Percentiles rank a stretch among this genome's conserved stretches.
Conservation (phyloP, 148 eudicot species). For the Bassia scoparia region DNA sequence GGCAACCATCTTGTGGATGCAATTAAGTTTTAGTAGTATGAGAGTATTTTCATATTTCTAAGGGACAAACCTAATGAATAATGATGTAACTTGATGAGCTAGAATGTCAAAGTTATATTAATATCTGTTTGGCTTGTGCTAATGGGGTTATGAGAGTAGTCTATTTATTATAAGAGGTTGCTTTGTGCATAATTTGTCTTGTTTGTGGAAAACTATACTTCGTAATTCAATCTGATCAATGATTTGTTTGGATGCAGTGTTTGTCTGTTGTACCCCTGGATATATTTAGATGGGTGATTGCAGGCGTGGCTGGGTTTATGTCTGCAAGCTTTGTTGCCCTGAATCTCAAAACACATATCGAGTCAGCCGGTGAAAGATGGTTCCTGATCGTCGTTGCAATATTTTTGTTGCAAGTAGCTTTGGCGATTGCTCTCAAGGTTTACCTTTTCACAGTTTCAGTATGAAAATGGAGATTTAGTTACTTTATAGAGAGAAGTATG, state of each 20-base stretch:
- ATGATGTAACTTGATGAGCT: background rate
- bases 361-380: constrained; percentile 93
- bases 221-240: constrained; percentile 6
- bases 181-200: background rate
- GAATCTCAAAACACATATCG: constrained; percentile 78
- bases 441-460: constrained; percentile 69
- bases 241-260: constrained; percentile 51
- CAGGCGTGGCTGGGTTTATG: constrained; percentile 92
- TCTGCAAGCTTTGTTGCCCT: constrained; percentile 95
- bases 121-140: background rate
- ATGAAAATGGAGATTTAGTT: constrained; percentile 20
- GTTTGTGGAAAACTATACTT: background rate
- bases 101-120: background rate
- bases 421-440: constrained; percentile 70
- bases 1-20: no score
- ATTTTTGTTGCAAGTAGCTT: constrained; percentile 85
- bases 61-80: background rate
- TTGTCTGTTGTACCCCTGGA: constrained; percentile 75
- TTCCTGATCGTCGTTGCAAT: constrained; percentile 85
- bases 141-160: background rate
- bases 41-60: background rate
- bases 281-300: constrained; percentile 77
- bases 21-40: no score
- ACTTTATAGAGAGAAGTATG: background rate
- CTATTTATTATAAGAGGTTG: background rate